Conservation (phyloP, 1,284 basidiomycete species). For the Porodaedalea pini region DNA sequence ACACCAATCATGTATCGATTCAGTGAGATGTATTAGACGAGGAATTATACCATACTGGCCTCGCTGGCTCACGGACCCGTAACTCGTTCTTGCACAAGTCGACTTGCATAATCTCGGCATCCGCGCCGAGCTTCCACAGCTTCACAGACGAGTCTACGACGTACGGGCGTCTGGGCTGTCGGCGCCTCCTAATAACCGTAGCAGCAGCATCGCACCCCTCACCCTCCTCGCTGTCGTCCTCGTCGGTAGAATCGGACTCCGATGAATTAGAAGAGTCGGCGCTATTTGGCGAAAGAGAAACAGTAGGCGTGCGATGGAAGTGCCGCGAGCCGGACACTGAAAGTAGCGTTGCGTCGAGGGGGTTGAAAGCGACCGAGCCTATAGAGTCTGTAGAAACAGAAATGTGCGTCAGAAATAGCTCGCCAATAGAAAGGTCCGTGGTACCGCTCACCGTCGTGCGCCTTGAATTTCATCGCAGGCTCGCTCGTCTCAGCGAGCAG, state of each 20-base stretch:
- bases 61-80: neutral
- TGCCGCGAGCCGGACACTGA: slow-evolving; percentile 23
- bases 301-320: slow-evolving; percentile 9
- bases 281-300: neutral
- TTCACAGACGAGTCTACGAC: slow-evolving; percentile 17
- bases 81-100: neutral
- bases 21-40: too few relatives aligned
- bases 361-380: slow-evolving; percentile 21
- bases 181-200: neutral
- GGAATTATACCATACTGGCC: neutral
- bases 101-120: neutral
- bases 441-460: slow-evolving; percentile 23
- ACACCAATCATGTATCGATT: neutral
- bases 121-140: slow-evolving; percentile 13
- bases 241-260: slow-evolving; percentile 2
- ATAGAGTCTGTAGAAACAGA: slow-evolving; percentile 22
- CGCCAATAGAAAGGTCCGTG: neutral
- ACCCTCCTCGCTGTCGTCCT: neutral
- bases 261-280: slow-evolving; percentile 10
- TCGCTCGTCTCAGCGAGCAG: slow-evolving; percentile 15
- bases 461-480: slow-evolving; percentile 22
- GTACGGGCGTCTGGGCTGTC: slow-evolving; percentile 6
- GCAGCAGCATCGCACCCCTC: too few relatives aligned
- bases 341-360: slow-evolving; percentile 12
- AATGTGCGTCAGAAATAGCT: neutral